Evolutionary conservation across 805 yeast genomes (phyloP).

Genomic region (Kregervanrija delftensis): DNA sequence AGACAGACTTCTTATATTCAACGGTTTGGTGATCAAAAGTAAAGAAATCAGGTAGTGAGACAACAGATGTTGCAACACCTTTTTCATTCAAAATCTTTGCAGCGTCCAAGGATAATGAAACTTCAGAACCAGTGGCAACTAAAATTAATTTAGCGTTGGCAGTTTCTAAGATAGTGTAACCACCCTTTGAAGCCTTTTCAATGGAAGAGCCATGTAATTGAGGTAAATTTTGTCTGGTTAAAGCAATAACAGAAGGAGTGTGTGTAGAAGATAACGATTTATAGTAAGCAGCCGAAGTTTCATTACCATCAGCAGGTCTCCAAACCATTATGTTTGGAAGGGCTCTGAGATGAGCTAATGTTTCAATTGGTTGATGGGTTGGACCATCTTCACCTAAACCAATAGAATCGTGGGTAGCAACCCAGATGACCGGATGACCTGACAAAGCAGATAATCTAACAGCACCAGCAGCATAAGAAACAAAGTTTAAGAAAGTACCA

Average conservation of each 20-base stretch:
- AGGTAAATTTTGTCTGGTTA: conserved; percentile 84
- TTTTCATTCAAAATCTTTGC: conserved; percentile 59
- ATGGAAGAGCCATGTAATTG: conserved; percentile 89
- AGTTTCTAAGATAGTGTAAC: conserved; percentile 65
- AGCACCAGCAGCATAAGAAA: conserved; percentile 79
- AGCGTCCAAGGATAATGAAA: conserved; percentile 73
- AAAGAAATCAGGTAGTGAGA: conserved; percentile 87
- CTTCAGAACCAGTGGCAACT: conserved; percentile 95
- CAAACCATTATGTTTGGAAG: conserved; percentile 75
- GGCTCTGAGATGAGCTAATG: conserved; percentile 82
- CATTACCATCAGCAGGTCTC: conserved; percentile 95
- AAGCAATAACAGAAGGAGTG: conserved; percentile 71
- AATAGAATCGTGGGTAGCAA: conserved; percentile 85
- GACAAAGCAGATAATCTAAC: conserved; percentile 79
- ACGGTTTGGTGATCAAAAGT: conserved; percentile 80
- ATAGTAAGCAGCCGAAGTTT: conserved; percentile 76
- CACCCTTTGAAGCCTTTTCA: conserved; percentile 93
- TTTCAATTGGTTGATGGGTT: conserved; percentile 89
- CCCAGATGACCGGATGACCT: conserved; percentile 79
- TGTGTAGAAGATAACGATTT: conserved; percentile 51
- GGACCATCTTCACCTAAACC: conserved; percentile 94
- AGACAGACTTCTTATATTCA: conserved; percentile 76
- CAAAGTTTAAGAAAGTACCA: conserved; percentile 96
- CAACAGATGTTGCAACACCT: conserved; percentile 75
- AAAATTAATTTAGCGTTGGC: conserved; percentile 64